Conservation (phyloP, 2,329 filamentous ascomycete species). For the Claviceps sorghi region DNA sequence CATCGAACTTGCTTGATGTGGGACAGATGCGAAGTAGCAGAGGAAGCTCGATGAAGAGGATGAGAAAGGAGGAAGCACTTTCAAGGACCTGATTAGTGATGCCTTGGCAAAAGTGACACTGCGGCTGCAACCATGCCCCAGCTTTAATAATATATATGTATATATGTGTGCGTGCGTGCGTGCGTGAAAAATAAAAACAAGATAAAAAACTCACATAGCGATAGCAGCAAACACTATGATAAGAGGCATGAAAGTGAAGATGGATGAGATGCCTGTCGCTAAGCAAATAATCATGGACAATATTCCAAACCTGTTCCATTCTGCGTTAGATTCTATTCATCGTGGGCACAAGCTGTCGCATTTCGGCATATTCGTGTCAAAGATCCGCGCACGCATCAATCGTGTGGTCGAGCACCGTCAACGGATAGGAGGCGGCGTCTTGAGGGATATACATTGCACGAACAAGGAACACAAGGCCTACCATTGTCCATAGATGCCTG, state of each 20-base stretch:
- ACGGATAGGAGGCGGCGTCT: neutral
- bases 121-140: neutral
- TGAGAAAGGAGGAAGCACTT: constrained; percentile 56
- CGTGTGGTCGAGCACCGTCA: neutral
- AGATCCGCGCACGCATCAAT: neutral
- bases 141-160: neutral
- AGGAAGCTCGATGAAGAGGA: constrained; percentile 80
- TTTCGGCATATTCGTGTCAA: neutral
- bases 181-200: neutral
- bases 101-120: neutral
- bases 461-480: constrained; percentile 26
- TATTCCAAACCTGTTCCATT: constrained; percentile 44
- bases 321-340: constrained; percentile 2
- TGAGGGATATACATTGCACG: neutral
- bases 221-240: constrained; percentile 39
- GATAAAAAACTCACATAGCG: constrained; percentile 37
- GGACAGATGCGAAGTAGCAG: constrained; percentile 95
- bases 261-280: constrained; percentile 52
- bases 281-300: constrained; percentile 58
- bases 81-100: neutral
- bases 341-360: neutral
- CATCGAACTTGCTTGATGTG: constrained; percentile 79
- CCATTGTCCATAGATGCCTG: constrained; percentile 66
- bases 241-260: constrained; percentile 39
- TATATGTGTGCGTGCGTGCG: too few relatives aligned